phyloP scores from a whole-genome alignment of 306 rosid genomes.

The Glycine tomentella region DNA sequence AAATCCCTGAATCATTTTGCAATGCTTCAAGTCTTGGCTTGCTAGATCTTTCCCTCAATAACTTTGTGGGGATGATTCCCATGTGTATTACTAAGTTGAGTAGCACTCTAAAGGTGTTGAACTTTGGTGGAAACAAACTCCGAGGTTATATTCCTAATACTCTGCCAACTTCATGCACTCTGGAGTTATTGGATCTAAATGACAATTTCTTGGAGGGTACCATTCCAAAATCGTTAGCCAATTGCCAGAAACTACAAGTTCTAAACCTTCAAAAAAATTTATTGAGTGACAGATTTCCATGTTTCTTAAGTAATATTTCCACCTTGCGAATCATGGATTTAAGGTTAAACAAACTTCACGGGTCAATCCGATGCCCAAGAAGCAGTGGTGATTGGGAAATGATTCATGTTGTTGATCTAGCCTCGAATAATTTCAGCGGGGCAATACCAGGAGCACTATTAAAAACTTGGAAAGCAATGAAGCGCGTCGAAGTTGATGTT shows the following conservation, averaged over 20 bases:
- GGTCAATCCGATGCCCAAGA: neutral
- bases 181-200: conserved; percentile 42
- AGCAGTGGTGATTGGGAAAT: conserved; percentile 9
- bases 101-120: conserved; percentile 6
- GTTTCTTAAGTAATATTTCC: conserved; percentile 33
- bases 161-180: conserved; percentile 26
- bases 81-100: conserved; percentile 11
- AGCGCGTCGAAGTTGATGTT: neutral
- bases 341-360: neutral
- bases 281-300: conserved; percentile 30
- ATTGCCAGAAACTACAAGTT: conserved; percentile 25
- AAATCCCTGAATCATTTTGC: conserved; percentile 51
- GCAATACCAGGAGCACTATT: neutral
- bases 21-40: conserved; percentile 13
- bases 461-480: conserved; percentile 44
- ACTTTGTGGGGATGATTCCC: conserved; percentile 41
- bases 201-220: conserved; percentile 42
- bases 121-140: conserved; percentile 45
- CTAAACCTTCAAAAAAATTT: conserved; percentile 39
- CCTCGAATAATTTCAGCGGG: conserved; percentile 50
- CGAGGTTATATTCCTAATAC: conserved; percentile 6
- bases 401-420: conserved; percentile 45
- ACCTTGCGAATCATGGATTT: neutral
- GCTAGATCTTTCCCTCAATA: conserved; percentile 55
- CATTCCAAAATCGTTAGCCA: conserved; percentile 40